Evolutionary conservation across 2,329 filamentous ascomycete genomes (phyloP).

Genomic region (Chaetomium sp.): DNA sequence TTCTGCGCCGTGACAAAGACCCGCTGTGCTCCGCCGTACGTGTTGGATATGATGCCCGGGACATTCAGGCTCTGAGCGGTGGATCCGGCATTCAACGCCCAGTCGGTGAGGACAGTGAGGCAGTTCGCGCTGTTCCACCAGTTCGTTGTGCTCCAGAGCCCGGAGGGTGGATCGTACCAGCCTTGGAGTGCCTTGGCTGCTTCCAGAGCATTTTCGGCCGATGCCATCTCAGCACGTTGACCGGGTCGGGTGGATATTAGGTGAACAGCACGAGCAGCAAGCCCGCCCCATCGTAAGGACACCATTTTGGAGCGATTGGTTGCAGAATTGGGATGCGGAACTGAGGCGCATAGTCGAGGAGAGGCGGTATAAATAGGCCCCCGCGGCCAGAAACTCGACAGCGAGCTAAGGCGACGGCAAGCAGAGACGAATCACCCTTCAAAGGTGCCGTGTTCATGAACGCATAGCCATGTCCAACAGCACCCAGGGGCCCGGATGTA

Average conservation of each 20-base stretch:
- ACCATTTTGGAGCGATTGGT: constrained; percentile 31
- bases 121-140: constrained; percentile 77
- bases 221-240: constrained; percentile 25
- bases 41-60: constrained; percentile 47
- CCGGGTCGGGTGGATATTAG: constrained; percentile 24
- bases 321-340: neutral
- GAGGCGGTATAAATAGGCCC: constrained; percentile 1
- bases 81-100: constrained; percentile 42
- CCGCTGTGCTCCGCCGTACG: constrained; percentile 50
- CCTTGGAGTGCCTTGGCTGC: constrained; percentile 52
- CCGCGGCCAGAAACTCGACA: neutral
- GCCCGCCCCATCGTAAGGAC: constrained; percentile 31
- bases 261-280: constrained; percentile 33
- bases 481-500: constrained; percentile 1
- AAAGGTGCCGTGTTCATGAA: neutral
- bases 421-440: neutral
- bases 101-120: constrained; percentile 64
- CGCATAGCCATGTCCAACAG: constrained; percentile 4
- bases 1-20: constrained; percentile 45
- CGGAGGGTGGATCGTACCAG: constrained; percentile 63
- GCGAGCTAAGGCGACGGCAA: neutral
- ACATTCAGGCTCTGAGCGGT: constrained; percentile 45
- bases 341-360: neutral
- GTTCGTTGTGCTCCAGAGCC: constrained; percentile 64
- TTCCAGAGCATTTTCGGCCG: constrained; percentile 37